These are phyloP conservation scores for Silene vulgaris DNA, from an alignment of 179 eudicot species.

Conservation along the genomic window DNA sequence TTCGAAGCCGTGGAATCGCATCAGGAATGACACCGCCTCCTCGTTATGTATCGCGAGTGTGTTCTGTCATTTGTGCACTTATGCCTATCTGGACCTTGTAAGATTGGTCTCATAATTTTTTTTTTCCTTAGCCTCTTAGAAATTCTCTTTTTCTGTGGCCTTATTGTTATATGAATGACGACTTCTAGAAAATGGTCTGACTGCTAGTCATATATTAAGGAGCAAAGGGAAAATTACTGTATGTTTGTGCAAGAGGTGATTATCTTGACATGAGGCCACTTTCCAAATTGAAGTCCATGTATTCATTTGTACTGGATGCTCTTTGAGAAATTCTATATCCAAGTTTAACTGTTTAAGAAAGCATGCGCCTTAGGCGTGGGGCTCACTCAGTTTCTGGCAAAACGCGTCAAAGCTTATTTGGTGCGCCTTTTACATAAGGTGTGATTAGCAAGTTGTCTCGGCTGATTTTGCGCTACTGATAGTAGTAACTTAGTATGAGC, in stretches of 20 bases:
- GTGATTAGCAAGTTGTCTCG: too few relatives aligned
- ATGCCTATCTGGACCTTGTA: conserved; percentile 90
- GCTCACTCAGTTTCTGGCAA: too few relatives aligned
- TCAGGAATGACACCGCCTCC: conserved; percentile 97
- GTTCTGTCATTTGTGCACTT: conserved; percentile 74
- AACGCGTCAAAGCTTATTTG: too few relatives aligned
- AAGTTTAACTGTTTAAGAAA: too few relatives aligned
- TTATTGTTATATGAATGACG: background rate
- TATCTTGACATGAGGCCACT: conserved; percentile 2
- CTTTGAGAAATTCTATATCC: too few relatives aligned
- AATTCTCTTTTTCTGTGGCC: background rate
- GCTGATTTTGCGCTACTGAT: too few relatives aligned
- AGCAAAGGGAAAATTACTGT: background rate
- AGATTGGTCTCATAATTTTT: conserved; percentile 30
- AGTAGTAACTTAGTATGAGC: background rate
- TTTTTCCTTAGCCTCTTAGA: background rate
- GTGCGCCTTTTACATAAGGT: too few relatives aligned
- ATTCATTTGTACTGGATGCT: background rate
- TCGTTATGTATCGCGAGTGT: conserved; percentile 81
- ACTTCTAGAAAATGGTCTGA: conserved; percentile 1
- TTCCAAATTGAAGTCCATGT: conserved; percentile 8
- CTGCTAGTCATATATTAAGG: background rate
- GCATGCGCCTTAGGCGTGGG: too few relatives aligned
- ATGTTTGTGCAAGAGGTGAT: background rate
- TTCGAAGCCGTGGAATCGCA: conserved; percentile 85